Evolutionary conservation across 768 basidiomycete species (phyloP).

Genomic region (Lactifluus hygrophoroides): DNA sequence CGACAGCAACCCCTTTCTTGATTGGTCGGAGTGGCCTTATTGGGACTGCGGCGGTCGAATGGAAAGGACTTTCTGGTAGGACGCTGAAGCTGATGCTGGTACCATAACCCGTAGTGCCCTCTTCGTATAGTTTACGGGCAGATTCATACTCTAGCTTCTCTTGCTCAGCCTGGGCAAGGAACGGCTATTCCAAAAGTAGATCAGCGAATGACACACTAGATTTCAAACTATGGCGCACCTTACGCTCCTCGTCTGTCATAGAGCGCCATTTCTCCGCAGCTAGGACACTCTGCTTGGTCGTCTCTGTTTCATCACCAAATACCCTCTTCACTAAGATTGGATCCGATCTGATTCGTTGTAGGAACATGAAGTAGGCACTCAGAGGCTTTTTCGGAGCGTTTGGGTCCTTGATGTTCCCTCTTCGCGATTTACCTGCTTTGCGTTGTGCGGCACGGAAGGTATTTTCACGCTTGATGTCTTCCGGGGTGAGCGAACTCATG

Average conservation of each 20-base stretch:
- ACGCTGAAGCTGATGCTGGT: constrained; percentile 80
- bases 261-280: constrained; percentile 91
- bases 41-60: constrained; percentile 33
- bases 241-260: constrained; percentile 89
- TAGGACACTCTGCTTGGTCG: constrained; percentile 88
- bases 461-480: constrained; percentile 93
- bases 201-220: constrained; percentile 16
- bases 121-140: constrained; percentile 79
- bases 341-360: constrained; percentile 82
- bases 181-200: constrained; percentile 48
- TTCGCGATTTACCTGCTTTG: constrained; percentile 85
- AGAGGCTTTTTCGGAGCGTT: constrained; percentile 96
- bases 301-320: constrained; percentile 87
- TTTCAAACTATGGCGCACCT: constrained; percentile 43
- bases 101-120: constrained; percentile 58
- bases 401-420: constrained; percentile 93
- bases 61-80: constrained; percentile 55
- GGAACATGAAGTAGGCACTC: constrained; percentile 90
- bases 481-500: constrained; percentile 82
- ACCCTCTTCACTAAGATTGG: constrained; percentile 65
- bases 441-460: constrained; percentile 84
- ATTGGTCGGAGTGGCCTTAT: constrained; percentile 35
- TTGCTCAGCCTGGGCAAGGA: constrained; percentile 86
- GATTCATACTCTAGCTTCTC: constrained; percentile 93
- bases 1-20: constrained; percentile 46